Conservation (phyloP, 495 filamentous ascomycete genomes). For the Geoglossum glabrum region DNA sequence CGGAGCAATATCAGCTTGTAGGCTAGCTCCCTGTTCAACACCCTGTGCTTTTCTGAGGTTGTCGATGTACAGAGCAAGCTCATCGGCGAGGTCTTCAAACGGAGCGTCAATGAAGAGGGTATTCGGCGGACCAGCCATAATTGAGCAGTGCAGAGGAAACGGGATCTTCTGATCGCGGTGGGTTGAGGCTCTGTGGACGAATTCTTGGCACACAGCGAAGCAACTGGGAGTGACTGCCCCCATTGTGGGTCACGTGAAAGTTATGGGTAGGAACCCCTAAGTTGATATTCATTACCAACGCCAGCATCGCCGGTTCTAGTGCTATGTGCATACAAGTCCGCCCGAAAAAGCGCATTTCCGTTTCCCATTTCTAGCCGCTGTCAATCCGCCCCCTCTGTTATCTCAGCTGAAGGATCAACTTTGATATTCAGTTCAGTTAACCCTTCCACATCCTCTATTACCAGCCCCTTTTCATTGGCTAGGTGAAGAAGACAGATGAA, state of each 20-base stretch:
- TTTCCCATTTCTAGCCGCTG: neutral
- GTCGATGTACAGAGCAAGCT: slow-evolving; percentile 72
- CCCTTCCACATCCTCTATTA: slow-evolving; percentile 31
- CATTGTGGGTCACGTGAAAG: neutral
- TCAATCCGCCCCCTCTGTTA: neutral
- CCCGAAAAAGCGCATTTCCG: neutral
- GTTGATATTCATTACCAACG: neutral
- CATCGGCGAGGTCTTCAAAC: slow-evolving; percentile 72
- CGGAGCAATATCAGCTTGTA: slow-evolving; percentile 49
- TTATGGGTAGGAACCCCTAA: too few species aligned
- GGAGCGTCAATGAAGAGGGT: slow-evolving; percentile 72
- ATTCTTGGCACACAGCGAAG: neutral
- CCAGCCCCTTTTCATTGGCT: slow-evolving; percentile 90
- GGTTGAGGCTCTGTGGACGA: neutral
- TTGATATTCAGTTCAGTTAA: slow-evolving; percentile 21
- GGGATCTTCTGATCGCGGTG: too few species aligned
- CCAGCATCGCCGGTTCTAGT: too few species aligned
- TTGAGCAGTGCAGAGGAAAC: neutral
- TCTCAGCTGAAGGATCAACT: slow-evolving; percentile 18
- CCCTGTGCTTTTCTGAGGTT: slow-evolving; percentile 26
- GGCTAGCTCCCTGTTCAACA: slow-evolving; percentile 24
- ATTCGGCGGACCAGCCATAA: slow-evolving; percentile 8
- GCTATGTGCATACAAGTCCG: too few species aligned
- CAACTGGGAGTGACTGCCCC: neutral
- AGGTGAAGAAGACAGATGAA: slow-evolving; percentile 94